Percentiles rank a stretch among this genome's conserved stretches.
Evolutionary conservation across 352 stramenopile species (phyloP).

Genomic region (Phytopythium delawarense): DNA sequence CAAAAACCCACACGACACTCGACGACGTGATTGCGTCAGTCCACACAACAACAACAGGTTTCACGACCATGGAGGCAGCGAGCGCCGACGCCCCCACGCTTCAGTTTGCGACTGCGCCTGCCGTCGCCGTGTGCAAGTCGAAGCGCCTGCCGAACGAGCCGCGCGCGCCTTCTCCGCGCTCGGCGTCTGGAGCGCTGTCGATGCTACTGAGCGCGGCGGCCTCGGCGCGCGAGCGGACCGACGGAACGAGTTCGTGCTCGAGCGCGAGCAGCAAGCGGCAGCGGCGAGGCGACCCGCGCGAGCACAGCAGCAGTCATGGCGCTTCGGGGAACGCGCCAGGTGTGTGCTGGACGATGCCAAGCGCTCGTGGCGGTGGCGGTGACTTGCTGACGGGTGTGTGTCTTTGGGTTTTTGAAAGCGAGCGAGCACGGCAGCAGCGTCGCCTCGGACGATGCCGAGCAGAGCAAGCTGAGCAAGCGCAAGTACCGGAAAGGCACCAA

Average conservation of each 20-base stretch:
- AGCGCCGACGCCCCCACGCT: not conserved
- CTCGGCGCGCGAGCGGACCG: not conserved
- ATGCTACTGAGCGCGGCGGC: not conserved
- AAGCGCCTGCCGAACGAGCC: not conserved
- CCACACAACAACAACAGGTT: no score
- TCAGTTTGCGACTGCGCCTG: not conserved
- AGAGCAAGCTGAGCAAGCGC: conserved; percentile 16
- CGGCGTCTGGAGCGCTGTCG: not conserved
- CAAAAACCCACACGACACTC: no score
- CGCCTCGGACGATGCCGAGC: conserved; percentile 10
- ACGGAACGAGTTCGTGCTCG: not conserved
- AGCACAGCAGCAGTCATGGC: not conserved
- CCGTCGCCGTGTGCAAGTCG: not conserved
- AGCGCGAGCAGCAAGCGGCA: not conserved
- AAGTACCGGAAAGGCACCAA: conserved; percentile 31
- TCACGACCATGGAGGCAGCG: not conserved
- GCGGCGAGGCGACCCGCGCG: not conserved
- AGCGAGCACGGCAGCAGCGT: not conserved
- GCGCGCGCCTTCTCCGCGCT: not conserved
- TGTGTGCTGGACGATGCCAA: not conserved
- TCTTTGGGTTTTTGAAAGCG: not conserved
- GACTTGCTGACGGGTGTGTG: not conserved
- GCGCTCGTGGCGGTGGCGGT: not conserved
- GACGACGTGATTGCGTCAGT: no score
- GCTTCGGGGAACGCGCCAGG: not conserved